These are phyloP conservation scores for Corynascus novoguineensis DNA, from an alignment of 495 filamentous ascomycete species.

Conservation along the genomic window DNA sequence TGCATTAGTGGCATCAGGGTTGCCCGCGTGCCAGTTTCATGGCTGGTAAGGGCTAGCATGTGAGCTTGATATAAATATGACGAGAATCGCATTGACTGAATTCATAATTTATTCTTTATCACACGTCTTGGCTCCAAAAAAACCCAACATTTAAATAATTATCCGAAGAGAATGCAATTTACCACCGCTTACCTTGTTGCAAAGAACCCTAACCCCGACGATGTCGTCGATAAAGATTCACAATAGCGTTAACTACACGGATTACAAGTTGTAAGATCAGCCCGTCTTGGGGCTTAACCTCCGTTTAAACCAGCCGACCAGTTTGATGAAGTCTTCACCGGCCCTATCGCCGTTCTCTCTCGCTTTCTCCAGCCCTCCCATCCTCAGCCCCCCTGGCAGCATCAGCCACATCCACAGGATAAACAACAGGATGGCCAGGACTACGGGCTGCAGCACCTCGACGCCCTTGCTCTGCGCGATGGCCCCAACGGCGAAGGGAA, in stretches of 20 bases:
- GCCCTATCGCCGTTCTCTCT: conserved; percentile 29
- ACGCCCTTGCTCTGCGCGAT: conserved; percentile 79
- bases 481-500: conserved; percentile 80
- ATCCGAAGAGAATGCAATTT: too few species aligned
- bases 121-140: background rate
- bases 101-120: background rate
- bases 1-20: too few species aligned
- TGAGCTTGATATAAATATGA: too few species aligned
- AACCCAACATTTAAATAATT: too few species aligned
- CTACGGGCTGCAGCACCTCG: conserved; percentile 69
- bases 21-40: too few species aligned
- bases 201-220: background rate
- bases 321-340: conserved; percentile 20
- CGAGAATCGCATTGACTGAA: background rate
- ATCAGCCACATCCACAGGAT: conserved; percentile 53
- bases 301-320: conserved; percentile 14
- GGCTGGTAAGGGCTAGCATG: too few species aligned
- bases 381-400: conserved; percentile 28
- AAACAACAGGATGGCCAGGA: conserved; percentile 58
- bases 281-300: conserved; percentile 1
- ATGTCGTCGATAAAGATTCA: background rate
- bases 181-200: too few species aligned
- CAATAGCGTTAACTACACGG: background rate
- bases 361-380: conserved; percentile 32
- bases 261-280: background rate